Evolutionary conservation across 306 rosid genomes (phyloP).

Genomic region (Hippophae rhamnoides): DNA sequence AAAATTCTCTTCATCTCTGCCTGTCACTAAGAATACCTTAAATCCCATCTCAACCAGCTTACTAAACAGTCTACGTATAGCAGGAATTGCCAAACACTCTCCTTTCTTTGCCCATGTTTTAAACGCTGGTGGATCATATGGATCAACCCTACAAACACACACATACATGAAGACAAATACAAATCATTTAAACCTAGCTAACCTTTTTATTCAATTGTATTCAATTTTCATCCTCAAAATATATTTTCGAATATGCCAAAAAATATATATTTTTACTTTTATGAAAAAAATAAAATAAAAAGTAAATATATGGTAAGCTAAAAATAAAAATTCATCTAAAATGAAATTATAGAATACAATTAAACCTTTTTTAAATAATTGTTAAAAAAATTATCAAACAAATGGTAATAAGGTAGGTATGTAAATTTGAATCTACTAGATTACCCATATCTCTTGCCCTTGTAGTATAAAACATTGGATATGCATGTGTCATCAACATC

Average conservation of each 20-base stretch:
- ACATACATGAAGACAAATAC: too few relatives aligned
- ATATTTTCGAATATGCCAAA: too few relatives aligned
- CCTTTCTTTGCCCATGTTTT: constrained; percentile 62
- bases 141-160: constrained; percentile 46
- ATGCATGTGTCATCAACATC: constrained; percentile 85
- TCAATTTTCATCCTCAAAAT: too few relatives aligned
- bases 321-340: too few relatives aligned
- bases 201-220: too few relatives aligned
- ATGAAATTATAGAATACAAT: too few relatives aligned
- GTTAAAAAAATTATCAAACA: too few relatives aligned
- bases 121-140: constrained; percentile 53
- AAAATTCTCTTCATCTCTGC: constrained; percentile 50
- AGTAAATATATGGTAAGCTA: too few relatives aligned
- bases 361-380: too few relatives aligned
- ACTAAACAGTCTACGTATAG: constrained; percentile 24
- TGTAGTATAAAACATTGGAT: constrained; percentile 54
- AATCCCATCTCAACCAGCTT: constrained; percentile 37
- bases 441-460: constrained; percentile 51
- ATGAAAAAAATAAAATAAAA: too few relatives aligned
- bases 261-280: too few relatives aligned
- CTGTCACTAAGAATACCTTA: constrained; percentile 60
- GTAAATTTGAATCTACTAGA: neutral
- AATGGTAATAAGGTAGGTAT: neutral
- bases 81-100: constrained; percentile 42
- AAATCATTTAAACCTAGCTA: too few relatives aligned